phyloP scores from a whole-genome alignment of 225 moss, liverwort and hornwort species.

The Pseudoscleropodium purum region DNA sequence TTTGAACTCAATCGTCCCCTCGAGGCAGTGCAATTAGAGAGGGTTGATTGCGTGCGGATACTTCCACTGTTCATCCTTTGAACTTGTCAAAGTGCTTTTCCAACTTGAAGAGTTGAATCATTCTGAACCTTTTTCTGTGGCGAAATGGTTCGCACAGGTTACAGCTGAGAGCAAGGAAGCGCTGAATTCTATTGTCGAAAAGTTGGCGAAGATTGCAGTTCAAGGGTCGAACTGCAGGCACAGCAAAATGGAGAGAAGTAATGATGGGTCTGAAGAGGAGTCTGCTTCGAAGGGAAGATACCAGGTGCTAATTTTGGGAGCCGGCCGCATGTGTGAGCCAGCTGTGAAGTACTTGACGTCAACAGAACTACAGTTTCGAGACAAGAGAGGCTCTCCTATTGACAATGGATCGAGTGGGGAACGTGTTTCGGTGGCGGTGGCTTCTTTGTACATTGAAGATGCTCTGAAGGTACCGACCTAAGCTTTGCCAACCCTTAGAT shows the following conservation, averaged over 20 bases:
- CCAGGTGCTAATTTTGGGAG: slow-evolving; percentile 73
- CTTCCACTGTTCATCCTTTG: background rate
- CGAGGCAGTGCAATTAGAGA: background rate
- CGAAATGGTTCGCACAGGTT: slow-evolving; percentile 39
- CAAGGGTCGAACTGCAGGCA: slow-evolving; percentile 17
- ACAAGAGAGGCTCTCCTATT: background rate
- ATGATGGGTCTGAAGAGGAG: slow-evolving; percentile 1
- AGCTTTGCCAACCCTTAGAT: background rate
- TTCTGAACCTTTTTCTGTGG: background rate
- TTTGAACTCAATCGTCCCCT: background rate
- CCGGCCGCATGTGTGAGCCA: slow-evolving; percentile 89
- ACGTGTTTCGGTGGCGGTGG: slow-evolving; percentile 56
- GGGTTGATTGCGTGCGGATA: background rate
- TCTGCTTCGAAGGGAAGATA: slow-evolving; percentile 7
- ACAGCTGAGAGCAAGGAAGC: slow-evolving; percentile 80
- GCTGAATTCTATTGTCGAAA: slow-evolving; percentile 53
- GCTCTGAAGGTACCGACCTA: slow-evolving; percentile 51
- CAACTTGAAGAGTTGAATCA: background rate
- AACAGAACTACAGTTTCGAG: slow-evolving; percentile 21
- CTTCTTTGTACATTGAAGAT: slow-evolving; percentile 73
- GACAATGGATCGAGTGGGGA: background rate
- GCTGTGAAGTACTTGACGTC: slow-evolving; percentile 69
- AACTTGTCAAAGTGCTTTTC: background rate
- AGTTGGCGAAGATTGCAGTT: slow-evolving; percentile 65
- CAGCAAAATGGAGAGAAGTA: slow-evolving; percentile 2